These are phyloP conservation scores for Leccinum rimulosum DNA, from an alignment of 768 basidiomycete genomes.

Conservation along the genomic window DNA sequence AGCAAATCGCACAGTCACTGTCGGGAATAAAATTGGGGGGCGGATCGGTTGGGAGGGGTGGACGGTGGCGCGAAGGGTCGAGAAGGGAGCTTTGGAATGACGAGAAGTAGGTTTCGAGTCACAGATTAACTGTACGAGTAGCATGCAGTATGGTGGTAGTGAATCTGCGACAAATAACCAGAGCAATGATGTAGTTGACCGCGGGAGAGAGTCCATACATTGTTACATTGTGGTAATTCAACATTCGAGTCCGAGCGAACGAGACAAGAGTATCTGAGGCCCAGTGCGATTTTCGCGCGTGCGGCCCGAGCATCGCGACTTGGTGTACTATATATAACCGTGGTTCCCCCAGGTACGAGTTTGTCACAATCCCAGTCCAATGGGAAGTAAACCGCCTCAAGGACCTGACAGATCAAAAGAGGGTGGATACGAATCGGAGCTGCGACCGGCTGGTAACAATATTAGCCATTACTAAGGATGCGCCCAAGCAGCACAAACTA, in stretches of 20 bases:
- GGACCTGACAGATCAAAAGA: too few species aligned
- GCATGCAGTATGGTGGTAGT: too few species aligned
- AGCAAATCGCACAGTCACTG: constrained; percentile 15
- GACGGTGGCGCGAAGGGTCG: constrained; percentile 22
- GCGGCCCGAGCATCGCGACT: too few species aligned
- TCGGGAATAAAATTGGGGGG: constrained; percentile 31
- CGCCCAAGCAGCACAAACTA: too few species aligned
- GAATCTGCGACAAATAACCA: neutral
- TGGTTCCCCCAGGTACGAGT: neutral
- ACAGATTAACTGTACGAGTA: neutral
- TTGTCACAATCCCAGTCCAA: neutral
- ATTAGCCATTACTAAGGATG: too few species aligned
- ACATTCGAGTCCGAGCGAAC: too few species aligned
- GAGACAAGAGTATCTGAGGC: too few species aligned
- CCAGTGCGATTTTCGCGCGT: too few species aligned
- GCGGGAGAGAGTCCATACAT: neutral
- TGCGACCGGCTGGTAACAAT: too few species aligned
- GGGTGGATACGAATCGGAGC: too few species aligned
- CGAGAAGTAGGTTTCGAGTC: neutral
- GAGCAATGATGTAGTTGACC: neutral
- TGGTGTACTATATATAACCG: neutral
- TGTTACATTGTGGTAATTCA: too few species aligned
- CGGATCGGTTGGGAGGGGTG: constrained; percentile 50
- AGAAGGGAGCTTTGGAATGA: constrained; percentile 1
- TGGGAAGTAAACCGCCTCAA: neutral